Base-by-base conservation (phyloP, 495 filamentous ascomycete species). In the Aspergillus hancockii region DNA sequence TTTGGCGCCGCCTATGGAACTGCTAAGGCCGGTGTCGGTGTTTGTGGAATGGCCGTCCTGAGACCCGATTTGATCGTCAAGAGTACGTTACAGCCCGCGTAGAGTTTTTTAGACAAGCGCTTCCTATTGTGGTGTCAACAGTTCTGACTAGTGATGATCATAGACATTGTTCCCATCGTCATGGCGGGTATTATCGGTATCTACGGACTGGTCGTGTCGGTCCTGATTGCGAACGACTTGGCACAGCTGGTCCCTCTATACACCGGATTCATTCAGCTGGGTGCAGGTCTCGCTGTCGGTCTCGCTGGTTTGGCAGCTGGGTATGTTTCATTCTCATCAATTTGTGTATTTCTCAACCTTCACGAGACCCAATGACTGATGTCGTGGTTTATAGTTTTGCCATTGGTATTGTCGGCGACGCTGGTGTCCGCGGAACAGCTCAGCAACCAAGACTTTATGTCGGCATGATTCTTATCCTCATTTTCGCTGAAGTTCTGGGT, bases 181-280 rank as follows among this genome's bases (percentile, higher is more conserved):
- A 99, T 99, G 94, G 94, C 94, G 83, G 94, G 94, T 98, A 99
- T 99, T 80, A 97, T 99, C 77, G 95, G 90, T 88, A 99, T 99
- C 79, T 99, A 99, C 83, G 94, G 94, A 68, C 86, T 99, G 54
- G 94, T 99, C 80, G 94, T 99, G 55, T 97, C 93, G 4, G 94
- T 99, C 76, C 77, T 99, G 72, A 93, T 99, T 75, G 97, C 95
- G 67, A 93, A 95, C 77, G 86, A 88, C 67, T 81, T 99, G 65
- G 82, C 79, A 62, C 95, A 99, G 79, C 62, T 88, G 55, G 79
- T 90, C 58, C 82, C 95, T 54, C 87, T 99, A 52, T 99, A 89
- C 82, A 93, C 92, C 51, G 88, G 90, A 56, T 97, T 98, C 82
- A 95, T 98, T 69, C 95, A 99, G 74, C 85, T 99, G 56, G 94